A percentile compares a stretch with the other conserved stretches of the same genome.
These are phyloP conservation scores for Phialocephala sp. DNA, from an alignment of 2,329 filamentous ascomycete species.

Conservation along the genomic window DNA sequence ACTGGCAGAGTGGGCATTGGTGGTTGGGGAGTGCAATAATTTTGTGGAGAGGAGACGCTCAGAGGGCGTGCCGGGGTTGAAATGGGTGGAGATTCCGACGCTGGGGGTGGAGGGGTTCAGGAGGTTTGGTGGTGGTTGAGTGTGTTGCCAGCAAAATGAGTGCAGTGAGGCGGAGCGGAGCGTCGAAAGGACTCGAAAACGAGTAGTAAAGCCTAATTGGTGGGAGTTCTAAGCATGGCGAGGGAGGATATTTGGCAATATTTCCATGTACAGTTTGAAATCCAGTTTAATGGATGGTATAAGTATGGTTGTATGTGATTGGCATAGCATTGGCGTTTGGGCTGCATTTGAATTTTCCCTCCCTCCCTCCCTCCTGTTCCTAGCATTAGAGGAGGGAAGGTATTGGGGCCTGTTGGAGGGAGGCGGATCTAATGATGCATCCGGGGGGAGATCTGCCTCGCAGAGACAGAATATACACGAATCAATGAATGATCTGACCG, in stretches of 20 bases:
- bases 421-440: too few species aligned
- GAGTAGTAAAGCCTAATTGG: background rate
- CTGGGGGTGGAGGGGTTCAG: conserved; percentile 69
- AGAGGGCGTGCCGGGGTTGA: conserved; percentile 71
- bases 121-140: conserved; percentile 33
- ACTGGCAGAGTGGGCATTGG: conserved; percentile 77
- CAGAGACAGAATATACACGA: too few species aligned
- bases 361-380: background rate
- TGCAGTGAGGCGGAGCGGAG: background rate
- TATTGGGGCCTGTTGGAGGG: too few species aligned
- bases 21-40: conserved; percentile 79
- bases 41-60: conserved; percentile 78
- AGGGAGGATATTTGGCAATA: background rate
- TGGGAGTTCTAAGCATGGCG: background rate
- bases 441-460: too few species aligned
- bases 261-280: background rate
- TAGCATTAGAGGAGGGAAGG: too few species aligned
- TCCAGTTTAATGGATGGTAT: background rate
- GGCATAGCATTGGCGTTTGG: conserved; percentile 28
- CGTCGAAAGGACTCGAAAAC: background rate
- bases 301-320: conserved; percentile 4
- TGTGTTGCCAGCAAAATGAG: background rate
- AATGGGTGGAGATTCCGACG: conserved; percentile 71
- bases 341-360: conserved; percentile 4
- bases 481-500: too few species aligned